Evolutionary conservation across 2,329 filamentous ascomycete species (phyloP).

Genomic region (Aspergillus terreus): DNA sequence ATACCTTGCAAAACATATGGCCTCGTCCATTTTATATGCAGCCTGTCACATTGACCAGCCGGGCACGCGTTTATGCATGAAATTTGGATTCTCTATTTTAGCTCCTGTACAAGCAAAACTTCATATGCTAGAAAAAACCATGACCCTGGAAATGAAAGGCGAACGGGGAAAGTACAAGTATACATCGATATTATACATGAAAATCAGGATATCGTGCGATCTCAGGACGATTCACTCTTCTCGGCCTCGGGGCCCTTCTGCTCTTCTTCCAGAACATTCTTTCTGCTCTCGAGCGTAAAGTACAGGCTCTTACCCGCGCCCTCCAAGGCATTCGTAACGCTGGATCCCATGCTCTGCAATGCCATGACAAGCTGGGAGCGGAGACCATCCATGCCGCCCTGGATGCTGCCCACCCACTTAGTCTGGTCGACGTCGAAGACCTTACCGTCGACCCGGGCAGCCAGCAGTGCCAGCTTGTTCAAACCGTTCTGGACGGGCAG

Average conservation of each 20-base stretch:
- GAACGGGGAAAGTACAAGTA: constrained; percentile 23
- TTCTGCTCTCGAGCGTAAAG: constrained; percentile 79
- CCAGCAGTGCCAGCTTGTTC: constrained; percentile 81
- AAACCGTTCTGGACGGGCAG: constrained; percentile 72
- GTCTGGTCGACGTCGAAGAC: constrained; percentile 73
- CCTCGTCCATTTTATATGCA: background rate
- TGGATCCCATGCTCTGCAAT: constrained; percentile 74
- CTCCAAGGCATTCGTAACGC: constrained; percentile 74
- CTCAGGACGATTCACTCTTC: constrained; percentile 30
- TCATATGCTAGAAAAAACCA: constrained; percentile 17
- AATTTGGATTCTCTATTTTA: constrained; percentile 10
- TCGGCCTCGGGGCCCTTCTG: constrained; percentile 31
- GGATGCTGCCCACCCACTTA: constrained; percentile 71
- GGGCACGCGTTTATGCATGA: background rate
- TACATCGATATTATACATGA: constrained; percentile 33
- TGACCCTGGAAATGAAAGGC: constrained; percentile 10
- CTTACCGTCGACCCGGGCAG: constrained; percentile 80
- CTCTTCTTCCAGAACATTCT: constrained; percentile 76
- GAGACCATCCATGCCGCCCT: constrained; percentile 76
- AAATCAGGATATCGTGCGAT: constrained; percentile 15
- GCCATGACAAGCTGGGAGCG: constrained; percentile 76
- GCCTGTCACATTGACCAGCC: no score
- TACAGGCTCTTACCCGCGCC: constrained; percentile 77
- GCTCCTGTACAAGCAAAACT: constrained; percentile 5
- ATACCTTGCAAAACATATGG: background rate